Conservation (phyloP, 2,329 filamentous ascomycete genomes). For the Rhynchosporium secalis region DNA sequence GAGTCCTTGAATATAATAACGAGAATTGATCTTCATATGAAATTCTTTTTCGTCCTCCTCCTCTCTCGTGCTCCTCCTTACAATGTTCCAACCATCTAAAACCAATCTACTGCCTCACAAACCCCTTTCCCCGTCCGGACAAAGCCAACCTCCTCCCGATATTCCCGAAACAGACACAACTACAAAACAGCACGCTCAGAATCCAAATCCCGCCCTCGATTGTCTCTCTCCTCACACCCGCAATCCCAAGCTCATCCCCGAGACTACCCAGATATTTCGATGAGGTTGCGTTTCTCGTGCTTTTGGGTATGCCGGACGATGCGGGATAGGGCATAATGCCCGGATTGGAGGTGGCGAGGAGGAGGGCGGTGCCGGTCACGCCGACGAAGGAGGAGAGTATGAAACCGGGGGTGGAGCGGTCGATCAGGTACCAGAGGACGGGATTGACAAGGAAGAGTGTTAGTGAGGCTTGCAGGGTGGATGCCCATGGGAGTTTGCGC, state of each 20-base stretch:
- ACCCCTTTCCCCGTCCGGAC: slow-evolving; percentile 17
- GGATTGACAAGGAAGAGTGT: slow-evolving; percentile 90
- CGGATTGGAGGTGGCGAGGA: slow-evolving; percentile 71
- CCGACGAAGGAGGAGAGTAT: slow-evolving; percentile 75
- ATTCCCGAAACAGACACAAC: slow-evolving; percentile 93
- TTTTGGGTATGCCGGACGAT: slow-evolving; percentile 22
- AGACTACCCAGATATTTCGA: slow-evolving; percentile 18
- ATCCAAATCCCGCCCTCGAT: slow-evolving; percentile 83
- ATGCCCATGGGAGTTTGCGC: slow-evolving; percentile 91
- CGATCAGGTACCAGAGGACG: slow-evolving; percentile 93
- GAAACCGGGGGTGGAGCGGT: slow-evolving; percentile 83
- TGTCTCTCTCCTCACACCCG: slow-evolving; percentile 60
- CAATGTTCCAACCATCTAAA: neutral
- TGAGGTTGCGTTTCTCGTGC: slow-evolving; percentile 18
- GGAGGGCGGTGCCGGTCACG: slow-evolving; percentile 68
- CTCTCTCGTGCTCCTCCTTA: neutral
- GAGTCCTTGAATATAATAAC: neutral
- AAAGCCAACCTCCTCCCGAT: slow-evolving; percentile 76
- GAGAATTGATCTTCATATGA: neutral
- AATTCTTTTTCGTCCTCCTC: neutral
- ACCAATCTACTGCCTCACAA: neutral
- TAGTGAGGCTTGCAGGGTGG: slow-evolving; percentile 87
- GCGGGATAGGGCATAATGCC: slow-evolving; percentile 73
- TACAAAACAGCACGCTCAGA: slow-evolving; percentile 90
- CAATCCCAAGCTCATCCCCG: slow-evolving; percentile 44